Evolutionary conservation across 2,329 filamentous ascomycete genomes (phyloP).

Genomic region (Alternaria rosae): DNA sequence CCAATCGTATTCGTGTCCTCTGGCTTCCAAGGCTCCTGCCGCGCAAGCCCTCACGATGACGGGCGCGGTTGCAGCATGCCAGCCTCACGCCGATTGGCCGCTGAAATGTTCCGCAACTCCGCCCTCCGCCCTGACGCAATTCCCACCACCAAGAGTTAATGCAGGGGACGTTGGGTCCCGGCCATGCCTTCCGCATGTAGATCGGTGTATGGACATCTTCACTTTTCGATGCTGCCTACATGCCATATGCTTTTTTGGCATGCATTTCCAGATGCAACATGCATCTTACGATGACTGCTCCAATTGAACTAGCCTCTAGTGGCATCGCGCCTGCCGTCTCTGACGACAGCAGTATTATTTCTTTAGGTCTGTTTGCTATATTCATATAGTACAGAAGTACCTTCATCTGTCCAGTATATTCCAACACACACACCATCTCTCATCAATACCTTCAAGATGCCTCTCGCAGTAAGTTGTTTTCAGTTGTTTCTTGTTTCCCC

Average conservation of each 20-base stretch:
- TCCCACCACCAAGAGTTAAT: neutral
- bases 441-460: conserved; percentile 40
- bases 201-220: neutral
- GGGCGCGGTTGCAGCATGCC: conserved; percentile 16
- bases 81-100: conserved; percentile 20
- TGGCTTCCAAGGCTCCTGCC: conserved; percentile 8
- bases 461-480: conserved; percentile 38
- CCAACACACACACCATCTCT: too few species aligned
- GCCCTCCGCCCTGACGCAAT: conserved; percentile 21
- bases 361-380: neutral
- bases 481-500: neutral
- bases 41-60: conserved; percentile 21
- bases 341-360: neutral
- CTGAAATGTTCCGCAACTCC: neutral
- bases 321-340: conserved; percentile 1
- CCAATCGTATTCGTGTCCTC: conserved; percentile 27
- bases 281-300: conserved; percentile 12
- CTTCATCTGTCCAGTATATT: neutral
- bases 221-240: neutral
- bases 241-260: neutral
- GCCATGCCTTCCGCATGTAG: neutral
- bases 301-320: conserved; percentile 23
- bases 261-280: neutral
- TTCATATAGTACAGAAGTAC: neutral
- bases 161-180: neutral